Conservation (phyloP, 257 asterid species). For the Primulina huaijiensis region DNA sequence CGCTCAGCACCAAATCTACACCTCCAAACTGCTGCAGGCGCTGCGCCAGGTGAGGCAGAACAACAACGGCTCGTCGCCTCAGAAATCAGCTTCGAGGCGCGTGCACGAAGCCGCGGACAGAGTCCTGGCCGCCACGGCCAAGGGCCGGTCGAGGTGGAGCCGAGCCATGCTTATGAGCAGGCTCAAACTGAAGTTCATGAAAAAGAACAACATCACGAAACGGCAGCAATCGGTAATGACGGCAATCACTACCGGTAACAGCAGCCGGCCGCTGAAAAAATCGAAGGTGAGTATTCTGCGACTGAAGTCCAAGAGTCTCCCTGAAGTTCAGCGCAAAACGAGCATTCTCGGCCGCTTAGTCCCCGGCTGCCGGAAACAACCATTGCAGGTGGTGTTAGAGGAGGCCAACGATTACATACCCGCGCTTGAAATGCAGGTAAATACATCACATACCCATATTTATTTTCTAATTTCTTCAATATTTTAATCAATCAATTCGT, state of each 20-base stretch:
- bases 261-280: conserved; percentile 58
- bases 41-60: conserved; percentile 58
- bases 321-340: conserved; percentile 75
- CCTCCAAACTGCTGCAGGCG: conserved; percentile 79
- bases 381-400: conserved; percentile 81
- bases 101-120: conserved; percentile 83
- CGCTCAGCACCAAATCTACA: conserved; percentile 72
- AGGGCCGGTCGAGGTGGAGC: conserved; percentile 91
- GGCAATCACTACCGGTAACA: conserved; percentile 36
- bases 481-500: neutral
- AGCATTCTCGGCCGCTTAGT: conserved; percentile 65
- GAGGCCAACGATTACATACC: conserved; percentile 88
- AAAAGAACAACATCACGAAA: conserved; percentile 46
- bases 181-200: conserved; percentile 73
- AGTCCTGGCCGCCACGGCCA: conserved; percentile 74
- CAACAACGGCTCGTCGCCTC: conserved; percentile 33
- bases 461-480: neutral
- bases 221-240: conserved; percentile 49
- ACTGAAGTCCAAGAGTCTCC: conserved; percentile 63
- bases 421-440: conserved; percentile 90
- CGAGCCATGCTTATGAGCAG: conserved; percentile 70
- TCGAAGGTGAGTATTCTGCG: conserved; percentile 58
- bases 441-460: neutral
- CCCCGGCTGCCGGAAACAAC: conserved; percentile 90
- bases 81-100: conserved; percentile 43